A percentile compares a stretch with the other conserved stretches of the same genome.
These are phyloP conservation scores for Tremellales sp. DNA, from an alignment of 1,284 basidiomycete species.

Conservation along the genomic window DNA sequence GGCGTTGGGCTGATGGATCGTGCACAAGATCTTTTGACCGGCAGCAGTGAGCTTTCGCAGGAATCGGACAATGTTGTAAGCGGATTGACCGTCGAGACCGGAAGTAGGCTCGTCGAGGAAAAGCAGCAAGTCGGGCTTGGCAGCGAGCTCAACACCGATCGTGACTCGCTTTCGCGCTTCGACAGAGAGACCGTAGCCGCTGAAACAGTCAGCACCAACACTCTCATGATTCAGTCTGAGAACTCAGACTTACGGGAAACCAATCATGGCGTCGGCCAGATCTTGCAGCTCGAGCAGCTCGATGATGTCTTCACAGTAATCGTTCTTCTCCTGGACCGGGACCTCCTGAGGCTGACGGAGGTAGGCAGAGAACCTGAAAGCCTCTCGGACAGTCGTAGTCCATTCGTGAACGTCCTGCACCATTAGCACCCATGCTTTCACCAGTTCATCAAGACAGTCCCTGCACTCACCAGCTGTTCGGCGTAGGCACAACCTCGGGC, in stretches of 20 bases:
- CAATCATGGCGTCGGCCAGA: conserved; percentile 52
- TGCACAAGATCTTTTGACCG: conserved; percentile 58
- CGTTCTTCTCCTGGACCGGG: conserved; percentile 54
- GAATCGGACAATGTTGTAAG: conserved; percentile 55
- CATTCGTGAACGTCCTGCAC: conserved; percentile 72
- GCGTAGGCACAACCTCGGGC: conserved; percentile 58
- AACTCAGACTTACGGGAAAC: conserved; percentile 35
- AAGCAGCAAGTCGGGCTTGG: conserved; percentile 56
- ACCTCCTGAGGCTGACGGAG: conserved; percentile 55
- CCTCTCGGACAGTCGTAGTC: conserved; percentile 63
- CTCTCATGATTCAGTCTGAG: conserved; percentile 25
- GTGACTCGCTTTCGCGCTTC: conserved; percentile 57
- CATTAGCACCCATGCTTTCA: conserved; percentile 5
- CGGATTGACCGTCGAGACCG: conserved; percentile 58
- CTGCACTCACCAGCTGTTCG: conserved; percentile 58
- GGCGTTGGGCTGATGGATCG: conserved; percentile 51
- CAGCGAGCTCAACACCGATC: conserved; percentile 59
- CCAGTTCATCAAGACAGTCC: conserved; percentile 5
- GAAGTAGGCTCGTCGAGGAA: conserved; percentile 57
- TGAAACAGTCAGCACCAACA: neutral
- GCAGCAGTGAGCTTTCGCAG: conserved; percentile 57
- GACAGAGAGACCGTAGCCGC: conserved; percentile 54
- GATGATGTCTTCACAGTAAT: conserved; percentile 55
- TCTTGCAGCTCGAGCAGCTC: conserved; percentile 54
- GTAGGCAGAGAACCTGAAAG: conserved; percentile 58